These are phyloP conservation scores for Globisporangium ultimum DNA, from an alignment of 352 stramenopile species.

Conservation along the genomic window DNA sequence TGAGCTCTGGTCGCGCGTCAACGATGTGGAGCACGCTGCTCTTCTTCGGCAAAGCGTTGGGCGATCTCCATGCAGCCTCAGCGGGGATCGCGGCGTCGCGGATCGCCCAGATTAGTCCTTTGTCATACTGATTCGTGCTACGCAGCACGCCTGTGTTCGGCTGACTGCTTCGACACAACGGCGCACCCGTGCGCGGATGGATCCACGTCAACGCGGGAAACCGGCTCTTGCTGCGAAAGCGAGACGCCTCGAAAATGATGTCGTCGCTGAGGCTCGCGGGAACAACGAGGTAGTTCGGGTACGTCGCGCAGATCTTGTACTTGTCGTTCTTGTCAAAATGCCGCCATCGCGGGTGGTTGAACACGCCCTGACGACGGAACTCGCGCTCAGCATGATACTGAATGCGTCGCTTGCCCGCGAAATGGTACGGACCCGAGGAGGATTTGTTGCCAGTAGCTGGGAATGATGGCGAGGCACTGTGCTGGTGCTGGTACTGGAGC, in stretches of 20 bases:
- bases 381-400: conserved; percentile 64
- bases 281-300: conserved; percentile 73
- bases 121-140: conserved; percentile 89
- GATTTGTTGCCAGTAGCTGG: conserved; percentile 1
- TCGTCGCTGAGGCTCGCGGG: conserved; percentile 60
- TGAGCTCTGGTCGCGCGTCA: conserved; percentile 88
- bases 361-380: conserved; percentile 56
- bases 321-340: conserved; percentile 55
- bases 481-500: conserved; percentile 39
- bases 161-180: conserved; percentile 93
- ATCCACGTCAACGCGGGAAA: conserved; percentile 90
- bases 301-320: conserved; percentile 72
- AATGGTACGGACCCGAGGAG: conserved; percentile 18
- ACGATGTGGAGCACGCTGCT: conserved; percentile 83
- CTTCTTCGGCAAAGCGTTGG: conserved; percentile 50
- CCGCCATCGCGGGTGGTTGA: conserved; percentile 67
- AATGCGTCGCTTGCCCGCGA: conserved; percentile 55
- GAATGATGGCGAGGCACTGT: conserved; percentile 27
- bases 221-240: conserved; percentile 74
- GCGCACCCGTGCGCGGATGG: conserved; percentile 83
- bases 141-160: conserved; percentile 95
- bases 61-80: conserved; percentile 29
- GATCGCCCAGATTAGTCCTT: conserved; percentile 87
- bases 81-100: conserved; percentile 69
- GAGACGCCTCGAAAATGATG: conserved; percentile 56